These are phyloP conservation scores for Colletotrichum lindemuthianum DNA, from an alignment of 2,329 filamentous ascomycete species.

Conservation along the genomic window DNA sequence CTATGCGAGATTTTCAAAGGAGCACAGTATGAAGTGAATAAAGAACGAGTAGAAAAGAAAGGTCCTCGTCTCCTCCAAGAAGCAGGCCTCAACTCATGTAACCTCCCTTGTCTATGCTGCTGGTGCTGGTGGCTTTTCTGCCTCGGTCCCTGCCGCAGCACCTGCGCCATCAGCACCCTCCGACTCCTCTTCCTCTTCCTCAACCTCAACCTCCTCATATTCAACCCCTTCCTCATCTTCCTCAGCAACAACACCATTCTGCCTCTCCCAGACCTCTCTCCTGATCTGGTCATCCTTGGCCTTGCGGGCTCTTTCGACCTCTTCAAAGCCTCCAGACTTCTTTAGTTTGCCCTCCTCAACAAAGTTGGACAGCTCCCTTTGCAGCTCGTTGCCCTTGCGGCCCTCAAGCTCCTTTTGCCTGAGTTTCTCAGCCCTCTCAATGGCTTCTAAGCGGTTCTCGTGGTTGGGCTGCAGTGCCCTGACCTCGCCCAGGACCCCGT, in stretches of 20 bases:
- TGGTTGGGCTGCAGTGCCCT: constrained; percentile 94
- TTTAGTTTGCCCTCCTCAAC: constrained; percentile 92
- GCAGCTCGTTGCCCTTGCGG: constrained; percentile 78
- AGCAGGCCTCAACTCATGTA: constrained; percentile 17
- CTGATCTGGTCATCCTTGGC: constrained; percentile 88
- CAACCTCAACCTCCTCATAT: constrained; percentile 34
- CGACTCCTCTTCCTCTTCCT: constrained; percentile 29
- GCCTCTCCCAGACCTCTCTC: constrained; percentile 78
- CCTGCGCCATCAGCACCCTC: not conserved
- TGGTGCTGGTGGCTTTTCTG: constrained; percentile 23
- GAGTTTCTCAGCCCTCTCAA: constrained; percentile 94
- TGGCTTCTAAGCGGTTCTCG: constrained; percentile 90
- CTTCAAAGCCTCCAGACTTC: constrained; percentile 95
- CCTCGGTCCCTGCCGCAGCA: constrained; percentile 8
- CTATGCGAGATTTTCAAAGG: constrained; percentile 8
- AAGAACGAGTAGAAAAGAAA: constrained; percentile 7
- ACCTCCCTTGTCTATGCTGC: constrained; percentile 1
- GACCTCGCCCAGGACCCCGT: constrained; percentile 91
- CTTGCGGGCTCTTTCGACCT: constrained; percentile 85
- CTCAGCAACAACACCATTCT: constrained; percentile 65
- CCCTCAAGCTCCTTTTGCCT: constrained; percentile 88
- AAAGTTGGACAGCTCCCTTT: constrained; percentile 85
- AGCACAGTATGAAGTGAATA: not conserved
- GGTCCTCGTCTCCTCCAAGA: constrained; percentile 23
- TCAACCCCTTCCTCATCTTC: constrained; percentile 43